Evolutionary conservation across 139 green algal genomes (phyloP), one percentile per base, ranked within the genome.

Genomic region (Deuterostichococcus epilithicus): DNA sequence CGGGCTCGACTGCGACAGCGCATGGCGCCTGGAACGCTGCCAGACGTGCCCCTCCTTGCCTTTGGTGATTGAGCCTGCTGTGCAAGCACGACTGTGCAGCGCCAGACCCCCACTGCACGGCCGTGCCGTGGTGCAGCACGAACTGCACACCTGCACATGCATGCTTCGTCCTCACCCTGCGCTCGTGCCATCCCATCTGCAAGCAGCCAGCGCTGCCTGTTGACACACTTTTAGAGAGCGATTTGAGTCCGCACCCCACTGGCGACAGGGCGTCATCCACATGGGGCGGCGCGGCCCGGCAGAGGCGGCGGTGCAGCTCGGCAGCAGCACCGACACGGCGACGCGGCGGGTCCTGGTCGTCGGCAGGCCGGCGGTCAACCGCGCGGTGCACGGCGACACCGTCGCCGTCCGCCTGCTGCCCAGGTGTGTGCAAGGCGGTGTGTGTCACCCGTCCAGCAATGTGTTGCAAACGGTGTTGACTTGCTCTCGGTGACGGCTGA

Each of bases 361-460:
- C 5, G 86, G 84, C n/a, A 74, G 83, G 4, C 20, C 28, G 13
- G 78, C 82, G 6, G 37, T 86, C 6, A 87, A 87, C 77, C 75
- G 86, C 3, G 80, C 78, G 0, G 71, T 91, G 69, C 76, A 91
- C 33, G 86, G 86, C 10, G 86, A 91, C 73, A 70, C 44, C 0
- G 86, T 84, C 52, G 75, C 84, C 34, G 63, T 63, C 52, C 52
- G 83, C 80, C 47, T 32, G 59, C 37, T 68, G 74, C 52, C 52
- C 52, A 63, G 52, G 52, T 63, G 8, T 28, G 52, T n/a, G 18
- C 13, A 13, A 52, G 13, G 13, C 10, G 42, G 42, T 52, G 42
- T n/a, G n/a, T n/a, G n/a, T n/a, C n/a, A n/a, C n/a, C n/a, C n/a
- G n/a, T n/a, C n/a, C n/a, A n/a, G n/a, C n/a, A n/a, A n/a, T n/a